phyloP scores from a whole-genome alignment of 768 basidiomycete species.

The Lentinula edodes region DNA sequence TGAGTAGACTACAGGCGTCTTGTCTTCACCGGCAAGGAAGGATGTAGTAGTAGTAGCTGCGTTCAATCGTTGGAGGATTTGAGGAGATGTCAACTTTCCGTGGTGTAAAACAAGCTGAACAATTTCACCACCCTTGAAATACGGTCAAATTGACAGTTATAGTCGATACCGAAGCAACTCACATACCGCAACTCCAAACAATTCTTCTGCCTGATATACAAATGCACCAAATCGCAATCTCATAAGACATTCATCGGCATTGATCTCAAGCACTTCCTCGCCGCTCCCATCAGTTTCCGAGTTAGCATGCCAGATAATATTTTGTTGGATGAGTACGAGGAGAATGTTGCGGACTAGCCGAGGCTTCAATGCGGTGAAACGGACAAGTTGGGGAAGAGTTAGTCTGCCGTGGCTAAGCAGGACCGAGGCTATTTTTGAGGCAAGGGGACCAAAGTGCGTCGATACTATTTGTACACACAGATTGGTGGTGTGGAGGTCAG shows the following conservation, averaged over 20 bases:
- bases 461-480: constrained; percentile 59
- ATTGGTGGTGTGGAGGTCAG: constrained; percentile 54
- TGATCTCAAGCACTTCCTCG: constrained; percentile 70
- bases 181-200: constrained; percentile 69
- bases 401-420: constrained; percentile 82
- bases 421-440: constrained; percentile 61
- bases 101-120: constrained; percentile 74
- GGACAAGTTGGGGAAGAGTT: constrained; percentile 61
- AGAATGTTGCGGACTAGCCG: constrained; percentile 65
- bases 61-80: constrained; percentile 53
- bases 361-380: constrained; percentile 62
- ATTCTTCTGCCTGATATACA: constrained; percentile 63
- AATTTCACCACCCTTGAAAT: constrained; percentile 65
- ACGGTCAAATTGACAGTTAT: constrained; percentile 1
- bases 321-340: constrained; percentile 84
- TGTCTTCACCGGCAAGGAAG: background rate
- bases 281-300: constrained; percentile 52
- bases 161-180: background rate
- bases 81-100: constrained; percentile 76
- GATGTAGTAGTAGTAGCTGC: constrained; percentile 26
- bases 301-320: constrained; percentile 81
- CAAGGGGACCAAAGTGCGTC: constrained; percentile 60
- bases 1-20: constrained; percentile 36
- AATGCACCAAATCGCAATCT: constrained; percentile 81
- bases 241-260: constrained; percentile 76